These are phyloP conservation scores for Anethum foeniculum DNA, from an alignment of 140 eudicot genomes.

Conservation along the genomic window DNA sequence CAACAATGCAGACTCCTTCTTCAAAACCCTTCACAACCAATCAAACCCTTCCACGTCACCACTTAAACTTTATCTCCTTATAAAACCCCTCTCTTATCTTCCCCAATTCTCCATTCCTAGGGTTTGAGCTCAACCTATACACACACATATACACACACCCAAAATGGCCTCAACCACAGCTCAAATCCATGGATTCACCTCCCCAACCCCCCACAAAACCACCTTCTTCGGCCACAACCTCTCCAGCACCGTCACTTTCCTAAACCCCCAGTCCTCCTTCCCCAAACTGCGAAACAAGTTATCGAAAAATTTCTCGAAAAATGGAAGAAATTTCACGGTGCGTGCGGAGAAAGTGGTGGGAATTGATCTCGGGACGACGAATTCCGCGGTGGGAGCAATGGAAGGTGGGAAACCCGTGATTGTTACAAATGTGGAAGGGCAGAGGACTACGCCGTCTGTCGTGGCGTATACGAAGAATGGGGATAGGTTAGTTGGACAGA, in stretches of 20 bases:
- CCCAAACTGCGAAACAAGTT: constrained; percentile 14
- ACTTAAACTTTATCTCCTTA: background rate
- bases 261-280: constrained; percentile 10
- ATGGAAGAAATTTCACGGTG: constrained; percentile 25
- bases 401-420: constrained; percentile 90
- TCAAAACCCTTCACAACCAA: background rate
- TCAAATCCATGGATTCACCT: background rate
- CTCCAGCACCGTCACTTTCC: constrained; percentile 26
- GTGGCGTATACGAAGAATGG: constrained; percentile 75
- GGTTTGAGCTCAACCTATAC: background rate
- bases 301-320: background rate
- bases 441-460: constrained; percentile 86
- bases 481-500: background rate
- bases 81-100: background rate
- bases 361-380: constrained; percentile 76
- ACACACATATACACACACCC: background rate
- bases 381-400: constrained; percentile 87
- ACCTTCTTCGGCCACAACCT: constrained; percentile 38
- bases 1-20: background rate
- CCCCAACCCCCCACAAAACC: constrained; percentile 1
- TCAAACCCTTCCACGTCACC: background rate
- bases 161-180: constrained; percentile 8
- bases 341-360: constrained; percentile 82
- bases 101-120: constrained; percentile 5
- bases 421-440: constrained; percentile 79